Evolutionary conservation across 75 land plant species (phyloP).

Genomic region (Picea glauca): DNA sequence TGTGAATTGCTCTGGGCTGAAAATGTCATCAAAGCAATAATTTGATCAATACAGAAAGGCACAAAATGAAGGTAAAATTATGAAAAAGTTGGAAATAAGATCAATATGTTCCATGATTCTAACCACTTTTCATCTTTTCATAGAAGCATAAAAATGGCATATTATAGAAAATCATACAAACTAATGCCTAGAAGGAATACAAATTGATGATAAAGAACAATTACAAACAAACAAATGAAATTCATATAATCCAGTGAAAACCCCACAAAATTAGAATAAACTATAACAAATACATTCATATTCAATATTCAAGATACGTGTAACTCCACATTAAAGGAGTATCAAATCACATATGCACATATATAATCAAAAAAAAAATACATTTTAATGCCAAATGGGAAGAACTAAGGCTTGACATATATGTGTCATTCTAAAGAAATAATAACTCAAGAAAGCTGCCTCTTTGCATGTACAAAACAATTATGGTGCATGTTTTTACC

Average conservation of each 20-base stretch:
- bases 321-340: no score
- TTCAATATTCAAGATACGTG: no score
- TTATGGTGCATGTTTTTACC: no score
- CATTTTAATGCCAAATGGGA: no score
- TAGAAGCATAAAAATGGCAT: no score
- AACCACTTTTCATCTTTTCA: no score
- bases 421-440: no score
- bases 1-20: slow-evolving; percentile 11
- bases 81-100: not conserved
- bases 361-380: not conserved
- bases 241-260: not conserved
- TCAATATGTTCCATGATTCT: not conserved
- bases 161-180: no score
- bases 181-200: not conserved
- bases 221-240: not conserved
- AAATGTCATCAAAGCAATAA: not conserved
- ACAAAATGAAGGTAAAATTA: not conserved
- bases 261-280: not conserved
- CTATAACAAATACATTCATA: not conserved
- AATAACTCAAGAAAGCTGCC: no score
- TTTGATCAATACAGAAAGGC: not conserved
- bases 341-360: not conserved
- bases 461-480: no score
- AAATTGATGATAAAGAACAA: not conserved
- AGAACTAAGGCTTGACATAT: no score